phyloP scores from a whole-genome alignment of 2,329 filamentous ascomycete species.

The Xylaria sp. region DNA sequence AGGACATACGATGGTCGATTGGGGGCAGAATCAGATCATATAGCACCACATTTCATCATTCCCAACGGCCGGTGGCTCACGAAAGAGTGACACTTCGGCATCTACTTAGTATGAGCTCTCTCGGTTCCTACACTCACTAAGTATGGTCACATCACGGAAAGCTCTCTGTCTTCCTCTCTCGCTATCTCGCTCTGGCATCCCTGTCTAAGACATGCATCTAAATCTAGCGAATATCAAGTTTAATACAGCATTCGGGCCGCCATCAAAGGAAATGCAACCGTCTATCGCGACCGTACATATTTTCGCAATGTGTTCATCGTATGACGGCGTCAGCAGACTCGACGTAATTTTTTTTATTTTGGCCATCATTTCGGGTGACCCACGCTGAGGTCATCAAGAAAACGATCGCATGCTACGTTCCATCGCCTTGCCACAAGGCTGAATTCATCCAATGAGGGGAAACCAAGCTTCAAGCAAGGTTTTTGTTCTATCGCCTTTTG shows the following conservation, averaged over 20 bases:
- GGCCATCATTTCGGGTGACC: conserved; percentile 1
- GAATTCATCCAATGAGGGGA: conserved; percentile 14
- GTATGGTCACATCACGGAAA: not conserved
- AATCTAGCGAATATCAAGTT: conserved; percentile 22
- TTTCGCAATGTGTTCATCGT: conserved; percentile 27
- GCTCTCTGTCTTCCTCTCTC: not conserved
- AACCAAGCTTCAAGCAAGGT: conserved; percentile 8
- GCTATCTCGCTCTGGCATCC: not conserved
- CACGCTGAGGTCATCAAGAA: conserved; percentile 21
- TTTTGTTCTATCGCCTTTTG: not conserved
- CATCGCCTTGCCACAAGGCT: conserved; percentile 20
- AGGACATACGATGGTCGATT: conserved; percentile 28
- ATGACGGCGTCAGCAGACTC: conserved; percentile 33
- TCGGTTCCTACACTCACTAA: not conserved
- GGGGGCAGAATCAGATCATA: conserved; percentile 33
- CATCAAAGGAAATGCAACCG: conserved; percentile 21
- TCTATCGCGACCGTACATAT: conserved; percentile 11
- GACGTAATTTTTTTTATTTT: conserved; percentile 6
- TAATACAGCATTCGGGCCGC: conserved; percentile 24
- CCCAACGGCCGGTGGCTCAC: conserved; percentile 1
- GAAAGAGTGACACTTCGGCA: conserved; percentile 4
- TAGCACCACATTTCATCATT: conserved; percentile 28
- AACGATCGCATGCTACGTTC: conserved; percentile 21
- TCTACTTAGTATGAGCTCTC: not conserved
- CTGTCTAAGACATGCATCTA: conserved; percentile 6